These are phyloP conservation scores for Ampelocalamus luodianensis DNA, from an alignment of 176 grass and related monocot species.

Conservation along the genomic window DNA sequence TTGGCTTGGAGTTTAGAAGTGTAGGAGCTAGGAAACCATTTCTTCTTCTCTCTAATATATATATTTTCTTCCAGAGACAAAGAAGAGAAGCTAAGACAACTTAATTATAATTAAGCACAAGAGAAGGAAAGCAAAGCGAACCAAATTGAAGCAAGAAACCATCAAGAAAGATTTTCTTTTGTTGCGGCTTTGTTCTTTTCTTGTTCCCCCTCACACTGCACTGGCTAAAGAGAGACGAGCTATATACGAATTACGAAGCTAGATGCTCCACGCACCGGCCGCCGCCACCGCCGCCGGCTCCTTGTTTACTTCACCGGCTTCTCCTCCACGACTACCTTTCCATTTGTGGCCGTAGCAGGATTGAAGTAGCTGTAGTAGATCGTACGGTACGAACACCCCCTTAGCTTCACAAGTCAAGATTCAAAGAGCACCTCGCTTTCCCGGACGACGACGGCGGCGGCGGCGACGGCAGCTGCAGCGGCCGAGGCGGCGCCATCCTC, in stretches of 20 bases:
- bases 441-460: slow-evolving; percentile 55
- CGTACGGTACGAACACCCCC: slow-evolving; percentile 14
- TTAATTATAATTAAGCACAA: slow-evolving; percentile 29
- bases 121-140: slow-evolving; percentile 7
- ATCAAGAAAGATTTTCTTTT: slow-evolving; percentile 37
- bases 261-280: slow-evolving; percentile 13
- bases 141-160: slow-evolving; percentile 39
- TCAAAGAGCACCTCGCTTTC: slow-evolving; percentile 80
- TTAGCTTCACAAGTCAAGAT: slow-evolving; percentile 84
- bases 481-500: slow-evolving; percentile 36
- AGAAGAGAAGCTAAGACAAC: neutral
- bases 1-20: slow-evolving; percentile 3
- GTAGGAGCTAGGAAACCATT: slow-evolving; percentile 9
- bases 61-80: neutral
- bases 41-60: slow-evolving; percentile 3
- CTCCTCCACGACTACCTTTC: slow-evolving; percentile 11
- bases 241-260: slow-evolving; percentile 55
- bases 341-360: slow-evolving; percentile 35
- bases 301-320: slow-evolving; percentile 38
- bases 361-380: slow-evolving; percentile 25
- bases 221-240: slow-evolving; percentile 51
- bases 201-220: slow-evolving; percentile 51
- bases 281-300: neutral
- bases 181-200: slow-evolving; percentile 52
- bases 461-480: slow-evolving; percentile 29